Percentiles rank a stretch among this genome's conserved stretches.
These are phyloP conservation scores for Syzygium jambos DNA, from an alignment of 345 rosid species.

Conservation along the genomic window DNA sequence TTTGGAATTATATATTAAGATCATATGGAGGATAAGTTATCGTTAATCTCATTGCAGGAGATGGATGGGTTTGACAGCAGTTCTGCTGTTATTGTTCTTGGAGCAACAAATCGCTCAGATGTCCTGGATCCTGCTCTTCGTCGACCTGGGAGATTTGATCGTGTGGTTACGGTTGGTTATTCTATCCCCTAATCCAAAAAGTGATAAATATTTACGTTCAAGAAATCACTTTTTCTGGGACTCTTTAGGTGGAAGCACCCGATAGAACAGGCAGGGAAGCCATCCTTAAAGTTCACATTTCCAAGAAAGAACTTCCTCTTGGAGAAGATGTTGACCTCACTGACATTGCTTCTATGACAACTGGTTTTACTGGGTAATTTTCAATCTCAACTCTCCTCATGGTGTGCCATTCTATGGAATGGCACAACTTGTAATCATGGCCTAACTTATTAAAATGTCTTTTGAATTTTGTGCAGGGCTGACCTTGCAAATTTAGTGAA, in stretches of 20 bases:
- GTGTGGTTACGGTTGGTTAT: conserved; percentile 74
- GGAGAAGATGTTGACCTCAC: conserved; percentile 66
- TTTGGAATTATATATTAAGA: background rate
- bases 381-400: background rate
- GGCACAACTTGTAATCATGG: background rate
- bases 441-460: background rate
- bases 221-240: background rate
- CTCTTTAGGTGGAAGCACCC: conserved; percentile 78
- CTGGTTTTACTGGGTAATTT: conserved; percentile 92
- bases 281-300: conserved; percentile 75
- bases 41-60: conserved; percentile 48
- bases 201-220: background rate
- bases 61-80: conserved; percentile 99
- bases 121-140: conserved; percentile 94
- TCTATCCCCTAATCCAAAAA: conserved; percentile 1
- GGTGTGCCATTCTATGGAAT: background rate
- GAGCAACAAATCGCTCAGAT: conserved; percentile 96
- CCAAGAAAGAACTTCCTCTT: conserved; percentile 80
- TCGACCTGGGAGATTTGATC: conserved; percentile 98
- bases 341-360: conserved; percentile 87
- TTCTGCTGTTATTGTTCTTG: conserved; percentile 94
- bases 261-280: conserved; percentile 92
- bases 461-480: conserved; percentile 49
- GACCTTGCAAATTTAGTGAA: conserved; percentile 97
- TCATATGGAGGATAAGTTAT: background rate